phyloP scores from a whole-genome alignment of 2,329 filamentous ascomycete genomes.

The Aspergillus brunneoviolaceus region DNA sequence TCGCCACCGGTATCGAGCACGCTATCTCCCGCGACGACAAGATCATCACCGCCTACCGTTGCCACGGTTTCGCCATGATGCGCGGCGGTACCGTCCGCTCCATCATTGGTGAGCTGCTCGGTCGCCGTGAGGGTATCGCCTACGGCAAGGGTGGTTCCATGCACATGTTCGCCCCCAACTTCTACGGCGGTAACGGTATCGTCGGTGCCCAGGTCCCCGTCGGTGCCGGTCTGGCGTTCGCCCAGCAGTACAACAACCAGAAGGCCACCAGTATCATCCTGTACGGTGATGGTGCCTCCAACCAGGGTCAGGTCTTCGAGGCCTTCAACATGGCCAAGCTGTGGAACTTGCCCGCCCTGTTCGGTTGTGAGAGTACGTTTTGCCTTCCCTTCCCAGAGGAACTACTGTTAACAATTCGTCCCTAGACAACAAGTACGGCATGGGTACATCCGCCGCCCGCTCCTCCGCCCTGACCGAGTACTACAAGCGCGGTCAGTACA shows the following conservation, averaged over 20 bases:
- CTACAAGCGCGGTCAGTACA: conserved; percentile 99
- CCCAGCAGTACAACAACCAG: conserved; percentile 87
- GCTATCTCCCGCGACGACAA: conserved; percentile 89
- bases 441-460: conserved; percentile 94
- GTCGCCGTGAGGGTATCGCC: conserved; percentile 91
- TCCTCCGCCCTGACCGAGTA: conserved; percentile 97
- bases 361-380: conserved; percentile 92
- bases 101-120: conserved; percentile 94
- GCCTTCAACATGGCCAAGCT: conserved; percentile 99
- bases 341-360: conserved; percentile 93
- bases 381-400: not conserved
- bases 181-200: conserved; percentile 99
- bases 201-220: conserved; percentile 98
- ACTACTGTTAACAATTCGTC: too few species aligned
- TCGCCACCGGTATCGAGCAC: conserved; percentile 95
- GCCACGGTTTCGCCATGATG: conserved; percentile 98
- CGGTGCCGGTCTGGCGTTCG: conserved; percentile 93
- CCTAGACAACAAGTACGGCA: conserved; percentile 99
- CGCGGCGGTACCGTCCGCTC: conserved; percentile 85
- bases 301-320: conserved; percentile 99
- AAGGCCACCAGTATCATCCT: conserved; percentile 85
- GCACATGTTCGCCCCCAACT: conserved; percentile 99
- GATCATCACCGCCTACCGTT: conserved; percentile 96
- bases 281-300: conserved; percentile 97
- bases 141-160: conserved; percentile 99